Evolutionary conservation across 257 asterid genomes (phyloP).

Genomic region (Nicotiana undulata): DNA sequence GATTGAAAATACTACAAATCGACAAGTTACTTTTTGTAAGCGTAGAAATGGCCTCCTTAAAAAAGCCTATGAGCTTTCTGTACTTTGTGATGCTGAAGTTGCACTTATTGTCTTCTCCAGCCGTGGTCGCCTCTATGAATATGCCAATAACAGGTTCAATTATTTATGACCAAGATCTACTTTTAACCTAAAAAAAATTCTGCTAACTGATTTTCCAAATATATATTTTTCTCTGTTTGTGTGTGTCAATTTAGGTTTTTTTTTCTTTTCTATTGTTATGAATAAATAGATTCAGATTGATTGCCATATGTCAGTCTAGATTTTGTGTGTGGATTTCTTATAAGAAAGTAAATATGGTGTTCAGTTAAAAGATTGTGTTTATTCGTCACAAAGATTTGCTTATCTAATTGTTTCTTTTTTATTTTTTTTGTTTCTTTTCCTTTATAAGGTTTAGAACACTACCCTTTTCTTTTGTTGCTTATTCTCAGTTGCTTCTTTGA

Average conservation of each 20-base stretch:
- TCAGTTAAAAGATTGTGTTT: slow-evolving; percentile 20
- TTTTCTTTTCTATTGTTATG: background rate
- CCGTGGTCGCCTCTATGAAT: slow-evolving; percentile 85
- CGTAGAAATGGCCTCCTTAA: slow-evolving; percentile 78
- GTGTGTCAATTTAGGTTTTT: background rate
- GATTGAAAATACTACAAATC: slow-evolving; percentile 78
- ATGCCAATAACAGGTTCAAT: slow-evolving; percentile 75
- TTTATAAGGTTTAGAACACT: slow-evolving; percentile 18
- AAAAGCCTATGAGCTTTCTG: slow-evolving; percentile 87
- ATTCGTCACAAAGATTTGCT: slow-evolving; percentile 21
- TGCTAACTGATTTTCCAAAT: no score
- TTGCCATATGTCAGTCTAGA: slow-evolving; percentile 2
- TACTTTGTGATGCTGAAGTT: slow-evolving; percentile 84
- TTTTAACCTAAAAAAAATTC: background rate
- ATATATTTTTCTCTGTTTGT: no score
- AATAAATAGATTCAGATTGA: background rate
- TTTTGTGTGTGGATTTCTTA: slow-evolving; percentile 2
- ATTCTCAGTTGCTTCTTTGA: slow-evolving; percentile 18
- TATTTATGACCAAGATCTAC: background rate
- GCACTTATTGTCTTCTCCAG: slow-evolving; percentile 82
- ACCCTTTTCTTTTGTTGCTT: slow-evolving; percentile 7
- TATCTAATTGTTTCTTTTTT: slow-evolving; percentile 15
- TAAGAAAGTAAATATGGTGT: slow-evolving; percentile 7
- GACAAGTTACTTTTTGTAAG: slow-evolving; percentile 88
- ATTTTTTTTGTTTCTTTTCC: slow-evolving; percentile 15